Base-by-base conservation (phyloP, 805 yeast genomes). In the Wickerhamomyces canadensis region DNA sequence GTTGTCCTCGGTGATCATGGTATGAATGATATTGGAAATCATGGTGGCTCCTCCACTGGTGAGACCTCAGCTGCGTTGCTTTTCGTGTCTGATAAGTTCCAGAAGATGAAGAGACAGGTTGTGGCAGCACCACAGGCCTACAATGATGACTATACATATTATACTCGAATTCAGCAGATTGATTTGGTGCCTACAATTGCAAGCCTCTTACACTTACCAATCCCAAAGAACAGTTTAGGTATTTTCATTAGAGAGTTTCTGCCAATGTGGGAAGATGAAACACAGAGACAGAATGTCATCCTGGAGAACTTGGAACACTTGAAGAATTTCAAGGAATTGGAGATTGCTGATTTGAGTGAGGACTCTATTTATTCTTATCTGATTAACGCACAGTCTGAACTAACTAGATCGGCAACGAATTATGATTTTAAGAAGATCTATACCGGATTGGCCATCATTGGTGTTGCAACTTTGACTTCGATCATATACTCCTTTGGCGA, bases 11-110 rank as follows among this genome's bases (percentile, higher is more conserved):
- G 98, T 0, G 98, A 89, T 51, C 98, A 89, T 58, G 98, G 97
- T 4, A 89, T 89, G 97, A 88, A 88, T 54, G 94, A 88, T 36
- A 75, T 83, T 4, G 97, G 97, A 1, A 91, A 89, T 51, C 98
- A 93, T 57, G 99, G 99, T 7, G 99, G 98, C 1, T 85, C 97
- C 0, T 84, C 96, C 4, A 56, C 70, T 0, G 95, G 96, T 2
- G 99, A 93, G 58, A 91, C 97, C 0, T 83, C 88, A 13, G 82
- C 98, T 1, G 97, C 83, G 0, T 51, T 93, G 52, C 62, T 78
- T 1, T 69, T 91, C 30, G 62, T 84, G 0, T 81, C 96, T 0
- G 76, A 80, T 8, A 71, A 72, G 47, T 72, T 88, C 38, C 45
- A 62, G 34, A 38, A 50, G 1, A 45, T 55, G 11, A 41, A 49